phyloP scores from a whole-genome alignment of 305 asterid species.

The Rubia balearica region DNA sequence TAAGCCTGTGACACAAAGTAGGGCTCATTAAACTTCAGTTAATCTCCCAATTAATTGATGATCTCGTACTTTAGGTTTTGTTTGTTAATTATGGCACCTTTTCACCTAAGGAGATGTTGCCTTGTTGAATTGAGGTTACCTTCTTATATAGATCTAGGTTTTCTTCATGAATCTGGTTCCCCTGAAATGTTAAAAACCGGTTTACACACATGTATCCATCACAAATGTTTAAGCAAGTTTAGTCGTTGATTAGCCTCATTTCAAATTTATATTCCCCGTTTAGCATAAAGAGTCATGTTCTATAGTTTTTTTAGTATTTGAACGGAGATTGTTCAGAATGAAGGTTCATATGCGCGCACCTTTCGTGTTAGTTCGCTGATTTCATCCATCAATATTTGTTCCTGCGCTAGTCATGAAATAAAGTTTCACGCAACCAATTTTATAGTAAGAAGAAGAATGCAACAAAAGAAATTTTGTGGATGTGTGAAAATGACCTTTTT shows the following conservation, averaged over 20 bases:
- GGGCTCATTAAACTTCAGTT: neutral
- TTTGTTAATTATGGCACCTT: constrained; percentile 14
- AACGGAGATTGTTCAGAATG: neutral
- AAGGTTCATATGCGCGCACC: constrained; percentile 26
- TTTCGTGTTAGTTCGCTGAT: constrained; percentile 52
- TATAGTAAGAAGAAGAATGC: neutral
- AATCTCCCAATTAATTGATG: neutral
- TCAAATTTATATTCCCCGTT: neutral
- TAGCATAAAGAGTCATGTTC: neutral
- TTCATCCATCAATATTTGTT: constrained; percentile 46
- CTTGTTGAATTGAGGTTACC: constrained; percentile 30
- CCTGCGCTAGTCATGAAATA: constrained; percentile 25
- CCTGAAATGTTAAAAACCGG: constrained; percentile 15
- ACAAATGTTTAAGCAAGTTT: neutral
- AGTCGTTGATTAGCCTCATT: neutral
- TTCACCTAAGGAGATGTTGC: constrained; percentile 16
- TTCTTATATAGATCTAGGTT: constrained; percentile 34
- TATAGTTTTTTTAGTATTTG: neutral
- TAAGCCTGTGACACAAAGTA: constrained; percentile 28
- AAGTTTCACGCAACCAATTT: neutral
- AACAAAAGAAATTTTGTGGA: neutral
- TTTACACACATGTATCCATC: too few species aligned
- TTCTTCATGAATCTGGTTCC: constrained; percentile 29
- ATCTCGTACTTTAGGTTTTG: too few species aligned
- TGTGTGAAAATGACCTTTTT: constrained; percentile 34